Evolutionary conservation across 2,329 filamentous ascomycete species (phyloP), one percentile per base, ranked within the genome.

Genomic region (Pseudogymnoascus sp.): DNA sequence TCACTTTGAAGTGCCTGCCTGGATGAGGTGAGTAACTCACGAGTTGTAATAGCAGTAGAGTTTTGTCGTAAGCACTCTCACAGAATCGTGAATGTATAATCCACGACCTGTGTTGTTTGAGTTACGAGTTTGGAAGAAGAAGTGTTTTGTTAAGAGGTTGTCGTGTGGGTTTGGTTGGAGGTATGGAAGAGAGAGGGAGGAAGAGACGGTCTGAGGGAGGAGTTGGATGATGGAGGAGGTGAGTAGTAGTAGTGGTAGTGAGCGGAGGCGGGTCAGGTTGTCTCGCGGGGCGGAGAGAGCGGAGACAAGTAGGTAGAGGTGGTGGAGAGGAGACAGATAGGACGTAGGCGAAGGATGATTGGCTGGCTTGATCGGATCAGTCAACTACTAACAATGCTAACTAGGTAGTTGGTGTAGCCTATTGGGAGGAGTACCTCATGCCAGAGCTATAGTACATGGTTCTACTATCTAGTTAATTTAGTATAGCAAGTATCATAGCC

Each of bases 111-210:
- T 56, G 28, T 56, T 8, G 25, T 28, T 56, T 56, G n/a, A 25
- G n/a, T n/a, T 31, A 53, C 4, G 11, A 50, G 14, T 53, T 53
- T 31, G n/a, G 46, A 56, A 34, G 42, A 25, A 14, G 12, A 14
- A n/a, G 12, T 31, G 28, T 28, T 5, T 44, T n/a, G 12, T 14
- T 31, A 10, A 31, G 21, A 46, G 5, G 38, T 25, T 53, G 25
- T 34, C n/a, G 50, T 56, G 50, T 34, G 36, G 34, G 31, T 62
- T 61, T 42, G 21, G 50, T 61, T 62, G 50, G 65, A 60, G 59
- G 67, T 21, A 21, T 31, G 61, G 69, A 59, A 62, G 60, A 63
- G 68, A 65, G 61, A 62, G 56, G 65, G 53, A 62, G 64, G 67
- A 62, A 8, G 28, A 31, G 28, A 31, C 28, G 28, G 28, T 31